These are phyloP conservation scores for Agastache rugosa DNA, from an alignment of 257 asterid species.

Conservation along the genomic window DNA sequence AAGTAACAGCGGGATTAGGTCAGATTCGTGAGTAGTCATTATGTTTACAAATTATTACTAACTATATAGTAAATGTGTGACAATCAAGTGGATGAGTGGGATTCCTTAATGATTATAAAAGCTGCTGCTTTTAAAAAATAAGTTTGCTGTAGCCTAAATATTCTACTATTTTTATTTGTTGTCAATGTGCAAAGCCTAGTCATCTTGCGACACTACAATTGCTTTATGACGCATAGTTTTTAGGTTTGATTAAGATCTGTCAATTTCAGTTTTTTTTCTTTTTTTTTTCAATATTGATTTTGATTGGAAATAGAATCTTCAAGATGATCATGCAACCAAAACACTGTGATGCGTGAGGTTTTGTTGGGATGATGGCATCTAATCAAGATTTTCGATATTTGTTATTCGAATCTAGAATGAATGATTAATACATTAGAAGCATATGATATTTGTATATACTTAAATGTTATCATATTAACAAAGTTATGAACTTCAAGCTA, in stretches of 20 bases:
- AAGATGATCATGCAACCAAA: background rate
- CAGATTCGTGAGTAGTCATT: conserved; percentile 24
- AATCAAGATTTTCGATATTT: background rate
- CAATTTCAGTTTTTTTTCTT: background rate
- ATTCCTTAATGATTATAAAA: conserved; percentile 37
- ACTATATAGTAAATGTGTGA: background rate
- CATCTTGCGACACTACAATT: conserved; percentile 18
- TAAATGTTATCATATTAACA: no score
- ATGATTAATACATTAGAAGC: background rate
- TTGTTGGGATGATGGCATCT: background rate
- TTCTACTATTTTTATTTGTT: conserved; percentile 24
- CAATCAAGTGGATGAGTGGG: conserved; percentile 44
- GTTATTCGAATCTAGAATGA: background rate
- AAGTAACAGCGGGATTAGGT: conserved; percentile 32
- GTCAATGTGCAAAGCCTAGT: conserved; percentile 27
- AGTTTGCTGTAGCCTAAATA: conserved; percentile 18
- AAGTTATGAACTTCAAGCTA: no score
- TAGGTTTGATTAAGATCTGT: conserved; percentile 18
- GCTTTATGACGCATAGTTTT: conserved; percentile 32
- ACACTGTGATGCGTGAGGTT: background rate
- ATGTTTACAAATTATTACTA: background rate
- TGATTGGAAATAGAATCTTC: background rate
- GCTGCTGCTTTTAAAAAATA: conserved; percentile 24
- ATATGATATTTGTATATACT: no score
- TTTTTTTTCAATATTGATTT: background rate